Percentiles rank a stretch among this genome's conserved stretches.
Conservation (phyloP, 257 asterid species). For the Solanum gandarillasii region DNA sequence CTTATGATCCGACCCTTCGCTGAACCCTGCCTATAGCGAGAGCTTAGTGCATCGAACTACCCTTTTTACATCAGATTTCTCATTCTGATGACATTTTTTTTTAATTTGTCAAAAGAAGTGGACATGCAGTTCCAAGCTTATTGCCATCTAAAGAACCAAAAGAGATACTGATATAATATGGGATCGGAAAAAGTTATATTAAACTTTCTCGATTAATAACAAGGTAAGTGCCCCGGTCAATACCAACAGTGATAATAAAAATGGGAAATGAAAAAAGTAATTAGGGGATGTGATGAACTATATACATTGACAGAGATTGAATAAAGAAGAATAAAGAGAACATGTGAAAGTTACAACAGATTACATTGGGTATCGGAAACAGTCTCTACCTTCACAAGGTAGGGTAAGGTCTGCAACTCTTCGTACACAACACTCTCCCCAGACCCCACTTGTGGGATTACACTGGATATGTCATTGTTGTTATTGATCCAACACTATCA, state of each 20-base stretch:
- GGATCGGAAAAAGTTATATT: not conserved
- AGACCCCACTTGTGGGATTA: not conserved
- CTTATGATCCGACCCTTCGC: not conserved
- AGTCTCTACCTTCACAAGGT: not conserved
- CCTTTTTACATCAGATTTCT: not conserved
- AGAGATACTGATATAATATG: not conserved
- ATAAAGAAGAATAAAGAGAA: not conserved
- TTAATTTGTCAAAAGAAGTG: not conserved
- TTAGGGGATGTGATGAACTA: not conserved
- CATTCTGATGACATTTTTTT: not conserved
- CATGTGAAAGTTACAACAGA: not conserved
- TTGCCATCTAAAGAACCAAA: not conserved
- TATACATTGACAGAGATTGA: not conserved
- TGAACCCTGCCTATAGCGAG: accelerated
- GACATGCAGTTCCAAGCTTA: not conserved
- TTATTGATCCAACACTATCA: slow-evolving; percentile 12
- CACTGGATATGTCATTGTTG: not conserved
- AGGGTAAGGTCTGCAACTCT: not conserved
- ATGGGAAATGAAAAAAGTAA: not conserved
- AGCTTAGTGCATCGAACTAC: not conserved
- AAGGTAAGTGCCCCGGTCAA: not conserved
- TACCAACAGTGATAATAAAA: not conserved
- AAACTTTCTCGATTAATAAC: no score
- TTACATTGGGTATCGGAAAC: not conserved
- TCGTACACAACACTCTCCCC: not conserved